Conservation (phyloP, 2,329 filamentous ascomycete species). For the Neofusicoccum sp. region DNA sequence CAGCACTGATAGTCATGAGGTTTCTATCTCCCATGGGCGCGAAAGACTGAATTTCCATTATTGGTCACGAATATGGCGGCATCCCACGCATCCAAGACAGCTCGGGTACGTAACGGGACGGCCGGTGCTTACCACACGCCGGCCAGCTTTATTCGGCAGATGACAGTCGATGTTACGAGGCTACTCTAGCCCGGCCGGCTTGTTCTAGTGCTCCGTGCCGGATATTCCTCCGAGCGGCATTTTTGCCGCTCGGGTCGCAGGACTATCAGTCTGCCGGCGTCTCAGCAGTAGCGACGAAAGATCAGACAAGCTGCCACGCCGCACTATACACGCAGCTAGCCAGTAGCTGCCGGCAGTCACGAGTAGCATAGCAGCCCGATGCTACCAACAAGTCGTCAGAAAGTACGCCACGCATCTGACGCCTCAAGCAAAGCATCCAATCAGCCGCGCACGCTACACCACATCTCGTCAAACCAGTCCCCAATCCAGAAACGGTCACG, state of each 20-base stretch:
- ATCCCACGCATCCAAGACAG: conserved; percentile 1
- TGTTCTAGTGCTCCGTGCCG: not conserved
- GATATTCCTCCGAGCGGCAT: not conserved
- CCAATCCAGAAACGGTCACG: conserved; percentile 10
- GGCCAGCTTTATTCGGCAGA: not conserved
- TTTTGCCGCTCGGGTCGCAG: conserved; percentile 3
- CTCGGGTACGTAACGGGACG: not conserved
- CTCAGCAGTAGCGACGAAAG: conserved; percentile 7
- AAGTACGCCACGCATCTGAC: conserved; percentile 11
- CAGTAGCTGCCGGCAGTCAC: not conserved
- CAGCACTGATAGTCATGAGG: not conserved
- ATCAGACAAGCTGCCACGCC: not conserved
- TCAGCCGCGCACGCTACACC: not conserved
- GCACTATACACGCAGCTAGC: conserved; percentile 6
- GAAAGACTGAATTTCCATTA: not conserved
- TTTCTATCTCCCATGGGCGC: not conserved
- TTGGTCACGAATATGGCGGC: not conserved
- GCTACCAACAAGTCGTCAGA: not conserved
- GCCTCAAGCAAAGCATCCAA: not conserved
- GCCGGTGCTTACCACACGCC: not conserved
- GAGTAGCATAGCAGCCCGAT: not conserved
- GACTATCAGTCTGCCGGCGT: not conserved
- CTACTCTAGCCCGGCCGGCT: not conserved
- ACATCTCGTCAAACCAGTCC: not conserved
- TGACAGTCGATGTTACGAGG: not conserved